Evolutionary conservation across 2,329 filamentous ascomycete genomes (phyloP).

Genomic region (Macrophomina pseudophaseolina): DNA sequence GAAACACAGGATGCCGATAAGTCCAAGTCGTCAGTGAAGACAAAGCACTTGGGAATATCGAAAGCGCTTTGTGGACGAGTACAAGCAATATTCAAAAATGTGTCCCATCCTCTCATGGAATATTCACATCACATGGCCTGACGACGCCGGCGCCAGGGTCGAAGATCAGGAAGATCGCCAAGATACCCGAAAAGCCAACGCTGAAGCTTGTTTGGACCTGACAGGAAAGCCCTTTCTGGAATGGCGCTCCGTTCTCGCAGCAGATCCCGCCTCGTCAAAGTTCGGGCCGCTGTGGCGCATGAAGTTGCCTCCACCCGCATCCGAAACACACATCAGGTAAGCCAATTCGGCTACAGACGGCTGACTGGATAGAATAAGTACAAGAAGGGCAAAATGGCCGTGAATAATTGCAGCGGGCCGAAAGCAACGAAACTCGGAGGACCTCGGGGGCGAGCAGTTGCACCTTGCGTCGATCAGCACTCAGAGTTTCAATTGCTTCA

Average conservation of each 20-base stretch:
- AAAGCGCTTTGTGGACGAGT: too few species aligned
- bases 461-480: constrained; percentile 6
- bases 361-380: background rate
- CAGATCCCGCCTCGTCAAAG: constrained; percentile 11
- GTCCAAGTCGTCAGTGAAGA: too few species aligned
- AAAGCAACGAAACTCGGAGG: constrained; percentile 21
- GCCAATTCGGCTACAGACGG: constrained; percentile 11
- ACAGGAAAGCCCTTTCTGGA: constrained; percentile 6
- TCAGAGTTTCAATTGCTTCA: background rate
- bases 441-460: constrained; percentile 6
- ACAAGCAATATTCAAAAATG: background rate
- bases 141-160: constrained; percentile 10
- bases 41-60: too few species aligned
- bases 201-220: constrained; percentile 20
- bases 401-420: constrained; percentile 1
- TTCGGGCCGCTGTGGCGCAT: constrained; percentile 11
- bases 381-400: constrained; percentile 15
- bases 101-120: background rate
- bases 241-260: constrained; percentile 14
- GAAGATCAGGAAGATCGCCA: constrained; percentile 24
- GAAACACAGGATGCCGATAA: too few species aligned
- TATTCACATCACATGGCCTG: constrained; percentile 8
- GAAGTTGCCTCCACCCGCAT: background rate
- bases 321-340: constrained; percentile 9
- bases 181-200: constrained; percentile 20